Conservation (phyloP, 192 early-diverging fungal genomes). For the Irineochytrium annulatum region DNA sequence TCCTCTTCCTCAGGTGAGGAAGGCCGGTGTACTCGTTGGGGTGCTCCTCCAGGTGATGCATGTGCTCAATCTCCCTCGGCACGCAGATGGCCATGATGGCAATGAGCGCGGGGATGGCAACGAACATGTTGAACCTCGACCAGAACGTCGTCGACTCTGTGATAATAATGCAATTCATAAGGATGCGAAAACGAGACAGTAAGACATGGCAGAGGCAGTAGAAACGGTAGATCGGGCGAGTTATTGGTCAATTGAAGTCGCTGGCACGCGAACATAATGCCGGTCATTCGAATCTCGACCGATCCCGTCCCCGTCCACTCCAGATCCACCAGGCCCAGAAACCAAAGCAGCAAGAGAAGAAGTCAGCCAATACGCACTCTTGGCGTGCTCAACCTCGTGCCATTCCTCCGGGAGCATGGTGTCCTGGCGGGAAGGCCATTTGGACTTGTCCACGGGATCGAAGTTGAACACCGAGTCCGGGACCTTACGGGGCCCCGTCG, state of each 20-base stretch:
- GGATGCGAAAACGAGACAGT: background rate
- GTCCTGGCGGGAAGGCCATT: constrained; percentile 34
- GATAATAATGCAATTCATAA: background rate
- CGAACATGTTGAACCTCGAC: constrained; percentile 40
- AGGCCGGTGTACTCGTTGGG: constrained; percentile 33
- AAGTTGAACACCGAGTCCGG: background rate
- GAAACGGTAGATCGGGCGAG: background rate
- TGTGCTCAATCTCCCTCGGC: constrained; percentile 44
- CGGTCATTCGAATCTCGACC: background rate
- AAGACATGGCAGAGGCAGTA: background rate
- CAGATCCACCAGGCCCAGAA: background rate
- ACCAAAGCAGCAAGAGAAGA: no score
- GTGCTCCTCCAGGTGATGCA: constrained; percentile 47
- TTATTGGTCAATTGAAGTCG: background rate
- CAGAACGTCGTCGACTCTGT: constrained; percentile 39
- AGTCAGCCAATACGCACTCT: background rate
- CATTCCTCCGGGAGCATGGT: constrained; percentile 25
- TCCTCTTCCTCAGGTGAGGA: constrained; percentile 50
- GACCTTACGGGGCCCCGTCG: background rate
- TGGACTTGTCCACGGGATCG: background rate
- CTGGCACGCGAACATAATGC: background rate
- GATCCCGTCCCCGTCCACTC: background rate
- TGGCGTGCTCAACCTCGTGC: constrained; percentile 34
- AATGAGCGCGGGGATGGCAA: constrained; percentile 41
- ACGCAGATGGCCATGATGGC: constrained; percentile 27